A percentile compares a stretch with the other conserved stretches of the same genome.
Conservation (phyloP, 2,329 filamentous ascomycete species). For the Sclerotinia sclerotiorum region DNA sequence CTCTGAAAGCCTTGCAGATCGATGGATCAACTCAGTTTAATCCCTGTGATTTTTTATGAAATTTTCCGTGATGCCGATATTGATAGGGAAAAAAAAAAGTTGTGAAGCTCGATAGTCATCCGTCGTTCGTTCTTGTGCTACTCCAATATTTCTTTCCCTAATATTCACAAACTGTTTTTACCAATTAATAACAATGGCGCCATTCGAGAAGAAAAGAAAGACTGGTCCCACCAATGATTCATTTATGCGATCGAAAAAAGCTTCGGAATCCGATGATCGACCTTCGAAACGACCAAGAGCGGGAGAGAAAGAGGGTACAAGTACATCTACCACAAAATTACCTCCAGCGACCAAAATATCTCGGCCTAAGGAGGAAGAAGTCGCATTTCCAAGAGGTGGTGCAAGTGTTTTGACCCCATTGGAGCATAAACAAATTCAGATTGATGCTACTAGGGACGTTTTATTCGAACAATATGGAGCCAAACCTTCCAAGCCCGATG, state of each 20-base stretch:
- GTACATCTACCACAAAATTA: conserved; percentile 27
- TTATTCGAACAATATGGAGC: conserved; percentile 77
- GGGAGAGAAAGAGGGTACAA: conserved; percentile 33
- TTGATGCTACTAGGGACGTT: conserved; percentile 89
- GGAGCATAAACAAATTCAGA: conserved; percentile 94
- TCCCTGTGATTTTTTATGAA: conserved; percentile 11
- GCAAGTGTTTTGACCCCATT: conserved; percentile 87
- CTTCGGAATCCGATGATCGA: conserved; percentile 32
- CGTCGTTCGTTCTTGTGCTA: conserved; percentile 3
- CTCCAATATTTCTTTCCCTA: conserved; percentile 13
- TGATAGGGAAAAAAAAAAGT: conserved; percentile 25
- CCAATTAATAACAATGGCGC: conserved; percentile 35
- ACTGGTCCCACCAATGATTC: conserved; percentile 40
- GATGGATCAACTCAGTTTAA: neutral
- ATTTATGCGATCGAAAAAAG: conserved; percentile 38
- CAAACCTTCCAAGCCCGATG: conserved; percentile 47
- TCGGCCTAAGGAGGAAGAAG: conserved; percentile 73
- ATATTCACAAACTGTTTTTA: neutral
- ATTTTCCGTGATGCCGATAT: conserved; percentile 18
- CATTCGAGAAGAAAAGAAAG: conserved; percentile 41
- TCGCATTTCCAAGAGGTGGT: conserved; percentile 88
- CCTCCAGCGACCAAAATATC: conserved; percentile 38
- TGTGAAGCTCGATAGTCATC: conserved; percentile 16
- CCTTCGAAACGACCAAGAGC: conserved; percentile 38
- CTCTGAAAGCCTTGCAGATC: too few relatives aligned